Percentiles rank a stretch among this genome's conserved stretches.
phyloP scores from a whole-genome alignment of 495 filamentous ascomycete genomes.

The Patellaria atrata region DNA sequence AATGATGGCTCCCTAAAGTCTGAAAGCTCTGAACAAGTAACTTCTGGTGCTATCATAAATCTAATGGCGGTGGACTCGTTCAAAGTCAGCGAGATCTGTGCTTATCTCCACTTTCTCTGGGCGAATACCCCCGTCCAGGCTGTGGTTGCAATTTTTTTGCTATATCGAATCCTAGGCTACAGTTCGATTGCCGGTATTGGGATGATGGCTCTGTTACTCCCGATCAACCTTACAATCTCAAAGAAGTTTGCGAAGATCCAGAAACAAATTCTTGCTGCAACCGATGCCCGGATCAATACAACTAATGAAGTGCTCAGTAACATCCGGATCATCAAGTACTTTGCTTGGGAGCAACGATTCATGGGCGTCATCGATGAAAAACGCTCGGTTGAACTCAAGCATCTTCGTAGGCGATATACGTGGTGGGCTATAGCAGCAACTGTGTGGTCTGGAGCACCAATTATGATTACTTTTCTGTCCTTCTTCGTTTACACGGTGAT shows the following conservation, averaged over 20 bases:
- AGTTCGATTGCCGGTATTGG: conserved; percentile 88
- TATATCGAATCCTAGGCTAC: conserved; percentile 80
- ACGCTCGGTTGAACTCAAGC: conserved; percentile 59
- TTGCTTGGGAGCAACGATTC: conserved; percentile 95
- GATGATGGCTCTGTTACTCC: conserved; percentile 80
- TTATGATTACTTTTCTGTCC: conserved; percentile 89
- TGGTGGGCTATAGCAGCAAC: conserved; percentile 84
- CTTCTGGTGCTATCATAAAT: conserved; percentile 93
- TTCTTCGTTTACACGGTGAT: conserved; percentile 88
- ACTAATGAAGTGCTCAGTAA: conserved; percentile 97
- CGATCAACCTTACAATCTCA: conserved; percentile 77
- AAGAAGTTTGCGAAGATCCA: conserved; percentile 71
- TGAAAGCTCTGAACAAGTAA: conserved; percentile 59
- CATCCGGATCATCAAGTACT: conserved; percentile 98
- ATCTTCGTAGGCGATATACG: conserved; percentile 68
- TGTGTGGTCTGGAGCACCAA: conserved; percentile 90
- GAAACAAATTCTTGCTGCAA: conserved; percentile 82
- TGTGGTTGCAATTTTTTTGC: conserved; percentile 53
- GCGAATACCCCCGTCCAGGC: conserved; percentile 75
- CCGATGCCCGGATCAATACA: conserved; percentile 89
- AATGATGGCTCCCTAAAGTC: conserved; percentile 30
- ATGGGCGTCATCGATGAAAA: conserved; percentile 78
- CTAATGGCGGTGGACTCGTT: conserved; percentile 98
- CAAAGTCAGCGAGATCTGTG: conserved; percentile 86
- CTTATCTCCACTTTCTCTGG: conserved; percentile 84